These are phyloP conservation scores for Papiliotrema terrestris DNA, from an alignment of 1,284 basidiomycete species.

Conservation along the genomic window DNA sequence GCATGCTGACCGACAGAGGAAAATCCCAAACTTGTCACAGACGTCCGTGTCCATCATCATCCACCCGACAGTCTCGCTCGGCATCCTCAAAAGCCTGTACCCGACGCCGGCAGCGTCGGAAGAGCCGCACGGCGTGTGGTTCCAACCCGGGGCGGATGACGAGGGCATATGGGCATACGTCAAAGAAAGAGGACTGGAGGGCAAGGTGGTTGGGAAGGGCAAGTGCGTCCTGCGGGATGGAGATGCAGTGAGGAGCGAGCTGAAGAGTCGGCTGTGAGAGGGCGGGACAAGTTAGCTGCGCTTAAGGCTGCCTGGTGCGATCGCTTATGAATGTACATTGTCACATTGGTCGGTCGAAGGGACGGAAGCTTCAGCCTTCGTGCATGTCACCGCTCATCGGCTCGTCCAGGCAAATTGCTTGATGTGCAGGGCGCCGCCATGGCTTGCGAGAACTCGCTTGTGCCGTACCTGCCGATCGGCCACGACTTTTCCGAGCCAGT, in stretches of 20 bases:
- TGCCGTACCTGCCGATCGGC: too few relatives aligned
- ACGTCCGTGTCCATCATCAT: constrained; percentile 80
- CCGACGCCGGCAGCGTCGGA: constrained; percentile 48
- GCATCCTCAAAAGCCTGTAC: constrained; percentile 50
- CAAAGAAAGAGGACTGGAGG: constrained; percentile 56
- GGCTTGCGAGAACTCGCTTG: too few relatives aligned
- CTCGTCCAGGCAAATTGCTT: too few relatives aligned
- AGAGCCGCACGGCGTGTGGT: constrained; percentile 67
- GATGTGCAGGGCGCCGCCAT: too few relatives aligned
- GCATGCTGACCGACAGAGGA: constrained; percentile 53
- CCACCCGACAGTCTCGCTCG: constrained; percentile 57
- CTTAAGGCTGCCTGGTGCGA: too few relatives aligned
- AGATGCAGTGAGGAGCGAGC: constrained; percentile 45
- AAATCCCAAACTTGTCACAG: constrained; percentile 61
- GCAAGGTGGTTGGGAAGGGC: constrained; percentile 67
- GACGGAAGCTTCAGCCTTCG: too few relatives aligned
- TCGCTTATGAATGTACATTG: too few relatives aligned
- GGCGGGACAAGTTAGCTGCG: not conserved
- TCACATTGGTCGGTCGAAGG: too few relatives aligned
- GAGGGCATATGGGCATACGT: constrained; percentile 56
- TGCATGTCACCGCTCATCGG: too few relatives aligned
- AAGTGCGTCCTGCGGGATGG: constrained; percentile 69
- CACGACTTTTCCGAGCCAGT: too few relatives aligned
- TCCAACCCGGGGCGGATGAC: constrained; percentile 79
- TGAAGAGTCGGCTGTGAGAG: constrained; percentile 50